Percentiles rank a stretch among this genome's conserved stretches.
Conservation (phyloP, 225 moss, liverwort and hornwort genomes). For the Straminergon stramineum region DNA sequence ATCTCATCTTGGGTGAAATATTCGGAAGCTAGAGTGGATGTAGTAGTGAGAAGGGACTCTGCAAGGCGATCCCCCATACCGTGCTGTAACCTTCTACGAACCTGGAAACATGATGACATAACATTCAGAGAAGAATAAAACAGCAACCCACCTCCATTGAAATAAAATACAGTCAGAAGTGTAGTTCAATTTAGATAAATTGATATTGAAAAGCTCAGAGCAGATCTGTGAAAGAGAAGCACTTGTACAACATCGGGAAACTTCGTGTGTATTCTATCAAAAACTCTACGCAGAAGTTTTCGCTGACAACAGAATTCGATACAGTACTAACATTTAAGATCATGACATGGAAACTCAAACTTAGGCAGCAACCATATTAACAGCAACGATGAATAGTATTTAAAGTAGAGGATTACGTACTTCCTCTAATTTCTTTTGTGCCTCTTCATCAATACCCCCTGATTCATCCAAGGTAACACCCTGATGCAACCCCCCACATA, state of each 20-base stretch:
- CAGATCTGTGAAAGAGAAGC: neutral
- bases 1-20: slow-evolving; percentile 91
- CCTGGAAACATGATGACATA: slow-evolving; percentile 32
- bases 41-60: slow-evolving; percentile 53
- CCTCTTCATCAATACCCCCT: slow-evolving; percentile 78
- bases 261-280: neutral
- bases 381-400: neutral
- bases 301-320: neutral
- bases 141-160: neutral
- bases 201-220: neutral
- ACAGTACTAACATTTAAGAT: neutral
- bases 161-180: neutral
- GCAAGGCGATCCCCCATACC: slow-evolving; percentile 60
- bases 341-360: neutral
- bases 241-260: neutral
- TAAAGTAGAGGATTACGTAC: slow-evolving; percentile 21
- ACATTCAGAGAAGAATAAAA: neutral
- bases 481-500: slow-evolving; percentile 15
- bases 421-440: slow-evolving; percentile 73
- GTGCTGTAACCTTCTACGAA: slow-evolving; percentile 71
- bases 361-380: neutral
- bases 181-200: neutral
- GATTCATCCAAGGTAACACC: slow-evolving; percentile 76
- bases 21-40: slow-evolving; percentile 60
- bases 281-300: neutral